Evolutionary conservation across 345 rosid genomes (phyloP), one percentile per base, ranked within the genome.

Genomic region (Erysimum cheiranthoides): DNA sequence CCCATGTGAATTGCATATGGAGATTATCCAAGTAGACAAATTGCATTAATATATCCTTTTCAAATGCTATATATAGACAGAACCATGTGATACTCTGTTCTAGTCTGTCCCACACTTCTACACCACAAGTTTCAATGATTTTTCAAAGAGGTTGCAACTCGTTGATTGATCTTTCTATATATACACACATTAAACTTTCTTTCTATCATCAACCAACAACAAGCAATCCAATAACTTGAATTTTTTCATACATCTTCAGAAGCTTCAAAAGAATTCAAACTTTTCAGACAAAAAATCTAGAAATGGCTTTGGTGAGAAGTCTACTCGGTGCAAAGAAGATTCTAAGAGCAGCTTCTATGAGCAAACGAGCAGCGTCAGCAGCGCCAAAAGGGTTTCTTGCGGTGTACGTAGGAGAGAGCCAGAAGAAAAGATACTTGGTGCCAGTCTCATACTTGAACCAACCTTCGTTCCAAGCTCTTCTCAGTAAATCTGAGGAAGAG

Each of bases 321-420:
- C 7, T 74, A 6, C 43, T 79, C 21, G 66, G 74, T 8, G 68
- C 73, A 18, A 78, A 66, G 34, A 78, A 66, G 42, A 66, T 71
- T 40, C 10, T 62, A 62, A 31, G 81, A 25, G 82, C 73, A 56
- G 10, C 35, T 9, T 12, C 61, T 3, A 68, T 10, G 10, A 63
- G 46, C 63, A 63, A 73, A 51, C 28, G 43, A 32, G 17, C 30
- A 72, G 36, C 30, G 16, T 46, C 65, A 0, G 47, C 80, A 0
- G 72, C 83, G 1, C 88, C 80, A 0, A 88, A 82, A 61, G 88
- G 88, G n/a, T 78, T 77, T 68, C 40, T 85, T 62, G 87, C 79
- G 0, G 87, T 85, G 8, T 87, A 87, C 65, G 89, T 84, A 16
- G 90, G 91, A 40, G 96, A 84, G 64, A 35, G 6, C 10, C 75